Base-by-base conservation (phyloP, 2,329 filamentous ascomycete species). In the Escovopsis weberi region DNA sequence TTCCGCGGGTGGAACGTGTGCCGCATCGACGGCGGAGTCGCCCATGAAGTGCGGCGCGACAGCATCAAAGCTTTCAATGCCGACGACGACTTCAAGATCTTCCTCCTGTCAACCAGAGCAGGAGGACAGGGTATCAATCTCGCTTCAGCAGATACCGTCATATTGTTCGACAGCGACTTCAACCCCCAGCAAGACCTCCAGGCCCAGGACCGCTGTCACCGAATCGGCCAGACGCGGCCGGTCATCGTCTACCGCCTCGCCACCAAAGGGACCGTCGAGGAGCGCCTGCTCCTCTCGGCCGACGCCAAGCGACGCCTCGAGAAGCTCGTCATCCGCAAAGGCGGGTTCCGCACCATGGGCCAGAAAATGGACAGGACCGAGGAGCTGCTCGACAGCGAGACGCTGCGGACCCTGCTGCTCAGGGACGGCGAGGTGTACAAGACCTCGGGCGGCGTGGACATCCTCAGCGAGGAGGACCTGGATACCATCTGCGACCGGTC, bases 141-240 rank as follows among this genome's bases (percentile, higher is more conserved):
- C 0, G 85, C 85, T 0, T 81, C 81, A 1, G 89, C 89, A 0
- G 89, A 96, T 52, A 95, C 89, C 0, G 89, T 95, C 10, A 82
- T 96, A 38, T 69, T 96, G 0, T 96, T 91, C 51, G 89, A 96
- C 59, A 69, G 65, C 2, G 75, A 94, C 54, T 95, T 89, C 79
- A 98, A 98, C 53, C 91, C 91, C 0, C 91, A 98, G 58, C 89
- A 95, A 56, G 91, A 98, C 59, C 69, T 98, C 0, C 91, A 98
- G 57, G 91, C 91, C 0, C 91, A 96, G 61, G 91, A 98, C 55
- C 85, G 91, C 5, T 87, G 85, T 1, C 91, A 98, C 57, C 78
- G 91, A 11, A 96, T 98, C 48, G 91, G 91, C 0, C 91, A 98
- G 59, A 94, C 80, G 1, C 74, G 81, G 2, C 91, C 91, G 0